Evolutionary conservation across 768 basidiomycete species (phyloP), one percentile per base, ranked within the genome.

Genomic region (Pleurotus ostreatus): DNA sequence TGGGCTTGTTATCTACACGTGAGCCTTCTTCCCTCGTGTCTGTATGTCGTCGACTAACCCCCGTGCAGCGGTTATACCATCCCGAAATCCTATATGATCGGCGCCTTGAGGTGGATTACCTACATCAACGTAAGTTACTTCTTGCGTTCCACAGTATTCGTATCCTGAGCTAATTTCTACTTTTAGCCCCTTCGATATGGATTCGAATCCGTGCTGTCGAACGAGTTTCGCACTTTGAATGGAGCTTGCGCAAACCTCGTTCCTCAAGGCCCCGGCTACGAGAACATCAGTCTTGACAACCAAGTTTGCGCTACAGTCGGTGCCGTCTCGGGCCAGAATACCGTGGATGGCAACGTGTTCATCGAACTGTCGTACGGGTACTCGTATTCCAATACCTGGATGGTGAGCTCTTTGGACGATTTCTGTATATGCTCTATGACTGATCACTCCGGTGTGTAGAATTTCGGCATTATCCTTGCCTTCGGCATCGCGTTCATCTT

Each of bases 301-400:
- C 92, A 92, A 69, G 86, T 87, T 1, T 95, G 93, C 66, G 78
- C 88, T 2, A 78, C 85, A 0, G 74, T 85, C 5, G 92, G 93
- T 4, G 78, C 86, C 2, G 63, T 77, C 3, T 61, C 85, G 0
- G 92, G 91, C 1, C 75, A 84, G 53, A 64, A 67, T n/a, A 68
- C 61, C 12, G 91, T 94, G 38, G 63, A 77, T 22, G 92, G 93
- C 3, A 76, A 78, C 34, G 60, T 60, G 2, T 96, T 74, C 57
- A 59, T 70, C 65, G 73, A 60, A 60, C 65, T 71, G 57, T 85
- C 72, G 11, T 89, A 64, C 76, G 82, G 78, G 3, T 81, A 77
- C 60, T 63, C 62, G 4, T 71, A 66, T 39, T 63, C 59, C n/a
- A 46, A 80, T 46, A 59, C 73, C 0, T 81, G 79, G 80, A 70